These are phyloP conservation scores for Penicillium sp. DNA, from an alignment of 2,329 filamentous ascomycete species.

Conservation along the genomic window DNA sequence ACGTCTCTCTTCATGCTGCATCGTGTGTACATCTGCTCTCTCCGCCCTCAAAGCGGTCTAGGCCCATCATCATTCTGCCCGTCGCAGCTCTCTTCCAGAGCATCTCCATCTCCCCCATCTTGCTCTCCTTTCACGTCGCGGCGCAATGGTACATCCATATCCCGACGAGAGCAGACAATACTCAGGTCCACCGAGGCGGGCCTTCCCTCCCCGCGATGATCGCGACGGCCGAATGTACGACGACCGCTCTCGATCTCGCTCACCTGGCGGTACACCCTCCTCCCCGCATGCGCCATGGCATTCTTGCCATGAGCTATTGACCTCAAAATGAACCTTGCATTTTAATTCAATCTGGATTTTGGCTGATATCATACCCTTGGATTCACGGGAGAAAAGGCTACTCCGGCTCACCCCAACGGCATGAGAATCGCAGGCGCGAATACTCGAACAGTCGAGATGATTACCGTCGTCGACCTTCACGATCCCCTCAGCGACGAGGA, in stretches of 20 bases:
- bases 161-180: slow-evolving; percentile 32
- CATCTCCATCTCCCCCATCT: too few relatives aligned
- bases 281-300: slow-evolving; percentile 48
- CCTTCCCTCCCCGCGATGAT: slow-evolving; percentile 37
- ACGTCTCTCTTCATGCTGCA: too few relatives aligned
- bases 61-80: too few relatives aligned
- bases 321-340: slow-evolving; percentile 22
- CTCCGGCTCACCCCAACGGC: slow-evolving; percentile 40
- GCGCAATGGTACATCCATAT: neutral
- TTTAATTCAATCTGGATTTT: slow-evolving; percentile 27
- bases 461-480: slow-evolving; percentile 35
- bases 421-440: slow-evolving; percentile 43
- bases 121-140: neutral
- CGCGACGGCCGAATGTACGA: slow-evolving; percentile 53
- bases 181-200: slow-evolving; percentile 27
- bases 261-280: slow-evolving; percentile 50
- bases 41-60: too few relatives aligned
- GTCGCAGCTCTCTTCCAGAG: too few relatives aligned
- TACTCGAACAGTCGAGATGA: slow-evolving; percentile 40
- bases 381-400: slow-evolving; percentile 40
- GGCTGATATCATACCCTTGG: slow-evolving; percentile 40
- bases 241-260: slow-evolving; percentile 48
- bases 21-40: too few relatives aligned
- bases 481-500: slow-evolving; percentile 42
- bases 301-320: slow-evolving; percentile 22